Percentiles rank a stretch among this genome's conserved stretches.
These are phyloP conservation scores for Ascochyta koolunga DNA, from an alignment of 2,329 filamentous ascomycete genomes.

Conservation along the genomic window DNA sequence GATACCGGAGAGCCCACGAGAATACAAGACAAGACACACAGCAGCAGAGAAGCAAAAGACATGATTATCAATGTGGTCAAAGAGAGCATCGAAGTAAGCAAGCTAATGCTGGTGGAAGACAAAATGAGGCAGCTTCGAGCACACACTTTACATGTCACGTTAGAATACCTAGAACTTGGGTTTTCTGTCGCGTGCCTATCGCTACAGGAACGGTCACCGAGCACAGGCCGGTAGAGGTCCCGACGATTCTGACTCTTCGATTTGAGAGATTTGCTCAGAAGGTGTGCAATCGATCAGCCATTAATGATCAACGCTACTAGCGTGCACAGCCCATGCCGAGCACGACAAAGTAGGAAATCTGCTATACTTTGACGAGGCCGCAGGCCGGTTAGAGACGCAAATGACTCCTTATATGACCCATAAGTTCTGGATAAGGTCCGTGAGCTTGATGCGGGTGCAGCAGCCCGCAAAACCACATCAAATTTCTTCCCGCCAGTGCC, in stretches of 20 bases:
- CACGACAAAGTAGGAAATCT: conserved; percentile 11
- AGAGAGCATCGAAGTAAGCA: neutral
- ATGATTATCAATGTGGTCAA: conserved; percentile 12
- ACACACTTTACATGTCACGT: neutral
- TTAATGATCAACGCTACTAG: conserved; percentile 14
- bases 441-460: conserved; percentile 13
- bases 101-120: neutral
- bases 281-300: conserved; percentile 9
- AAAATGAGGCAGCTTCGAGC: conserved; percentile 5
- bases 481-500: conserved; percentile 32
- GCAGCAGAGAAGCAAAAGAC: conserved; percentile 48
- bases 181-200: neutral
- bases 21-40: conserved; percentile 74
- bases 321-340: conserved; percentile 5
- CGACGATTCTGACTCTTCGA: conserved; percentile 14
- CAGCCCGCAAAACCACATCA: conserved; percentile 18
- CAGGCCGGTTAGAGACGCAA: conserved; percentile 14
- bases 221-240: neutral
- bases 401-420: conserved; percentile 15
- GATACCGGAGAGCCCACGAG: conserved; percentile 78
- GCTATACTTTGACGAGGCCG: conserved; percentile 9
- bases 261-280: conserved; percentile 12
- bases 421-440: conserved; percentile 9
- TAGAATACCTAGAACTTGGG: neutral
- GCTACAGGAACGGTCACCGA: neutral